phyloP scores from a whole-genome alignment of 345 rosid genomes.

The Leavenworthia alabamica region DNA sequence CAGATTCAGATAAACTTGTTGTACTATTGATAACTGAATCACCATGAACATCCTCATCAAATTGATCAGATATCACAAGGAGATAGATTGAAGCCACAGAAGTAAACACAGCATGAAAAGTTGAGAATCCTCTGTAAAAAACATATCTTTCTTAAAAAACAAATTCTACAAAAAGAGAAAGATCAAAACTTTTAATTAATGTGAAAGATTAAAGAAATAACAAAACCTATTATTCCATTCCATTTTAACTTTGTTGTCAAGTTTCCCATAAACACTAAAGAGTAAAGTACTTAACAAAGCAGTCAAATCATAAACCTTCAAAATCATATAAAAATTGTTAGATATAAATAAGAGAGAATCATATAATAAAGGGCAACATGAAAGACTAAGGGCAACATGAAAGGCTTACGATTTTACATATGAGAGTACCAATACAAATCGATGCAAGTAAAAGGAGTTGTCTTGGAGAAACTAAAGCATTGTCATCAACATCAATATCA shows the following conservation, averaged over 20 bases:
- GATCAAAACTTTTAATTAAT: neutral
- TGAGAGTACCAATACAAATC: slow-evolving; percentile 37
- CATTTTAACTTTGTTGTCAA: slow-evolving; percentile 42
- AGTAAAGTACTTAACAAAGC: slow-evolving; percentile 41
- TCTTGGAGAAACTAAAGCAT: slow-evolving; percentile 13
- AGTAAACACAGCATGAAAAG: slow-evolving; percentile 65
- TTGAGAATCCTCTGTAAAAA: slow-evolving; percentile 73
- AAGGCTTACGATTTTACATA: slow-evolving; percentile 46
- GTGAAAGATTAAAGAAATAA: neutral
- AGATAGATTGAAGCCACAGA: slow-evolving; percentile 60
- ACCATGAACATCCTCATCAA: slow-evolving; percentile 46
- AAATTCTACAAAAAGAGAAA: neutral
- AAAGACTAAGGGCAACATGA: too few relatives aligned
- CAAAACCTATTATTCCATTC: slow-evolving; percentile 88
- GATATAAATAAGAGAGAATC: neutral
- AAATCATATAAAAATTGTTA: neutral
- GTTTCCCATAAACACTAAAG: slow-evolving; percentile 52
- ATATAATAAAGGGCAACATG: neutral
- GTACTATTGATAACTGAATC: slow-evolving; percentile 45
- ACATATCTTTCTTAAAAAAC: neutral
- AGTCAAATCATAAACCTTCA: slow-evolving; percentile 64
- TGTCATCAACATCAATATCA: neutral
- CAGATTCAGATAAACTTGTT: slow-evolving; percentile 45
- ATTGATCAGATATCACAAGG: slow-evolving; percentile 51
- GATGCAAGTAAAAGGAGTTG: slow-evolving; percentile 33